Conservation (phyloP, 495 filamentous ascomycete genomes). For the Chlorociboria aeruginascens region DNA sequence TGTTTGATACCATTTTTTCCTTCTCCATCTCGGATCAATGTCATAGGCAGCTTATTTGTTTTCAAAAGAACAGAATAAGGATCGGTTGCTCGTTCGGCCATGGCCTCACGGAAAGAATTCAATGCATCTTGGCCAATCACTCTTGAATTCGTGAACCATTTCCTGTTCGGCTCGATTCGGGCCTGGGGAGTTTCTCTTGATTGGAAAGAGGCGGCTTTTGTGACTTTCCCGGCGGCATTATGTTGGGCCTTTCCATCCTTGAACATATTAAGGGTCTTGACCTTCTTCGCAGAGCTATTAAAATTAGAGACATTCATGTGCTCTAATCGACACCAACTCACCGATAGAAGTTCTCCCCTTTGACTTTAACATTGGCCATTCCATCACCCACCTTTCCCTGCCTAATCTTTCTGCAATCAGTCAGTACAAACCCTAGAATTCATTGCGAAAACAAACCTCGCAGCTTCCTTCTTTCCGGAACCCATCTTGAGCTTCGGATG, state of each 20-base stretch:
- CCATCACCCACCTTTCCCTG: conserved; percentile 75
- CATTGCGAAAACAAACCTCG: conserved; percentile 3
- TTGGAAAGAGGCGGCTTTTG: conserved; percentile 75
- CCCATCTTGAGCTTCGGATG: conserved; percentile 51
- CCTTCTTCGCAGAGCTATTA: conserved; percentile 66
- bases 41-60: conserved; percentile 89
- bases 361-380: conserved; percentile 79
- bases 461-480: conserved; percentile 86
- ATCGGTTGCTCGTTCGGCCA: conserved; percentile 79
- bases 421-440: too few relatives aligned
- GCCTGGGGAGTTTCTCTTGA: conserved; percentile 67
- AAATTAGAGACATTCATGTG: conserved; percentile 10
- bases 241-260: conserved; percentile 70
- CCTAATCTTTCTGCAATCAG: conserved; percentile 44
- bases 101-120: conserved; percentile 77
- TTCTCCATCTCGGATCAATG: conserved; percentile 54
- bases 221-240: conserved; percentile 62
- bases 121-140: conserved; percentile 58
- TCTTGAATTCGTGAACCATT: conserved; percentile 51
- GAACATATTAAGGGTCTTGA: conserved; percentile 74
- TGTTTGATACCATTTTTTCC: conserved; percentile 74
- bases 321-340: conserved; percentile 19
- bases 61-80: conserved; percentile 89
- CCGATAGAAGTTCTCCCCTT: conserved; percentile 95
- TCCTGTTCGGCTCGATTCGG: conserved; percentile 85